Percentiles rank a stretch among this genome's conserved stretches.
Evolutionary conservation across 805 yeast species (phyloP).

Genomic region (Nakazawaea ambrosiae): DNA sequence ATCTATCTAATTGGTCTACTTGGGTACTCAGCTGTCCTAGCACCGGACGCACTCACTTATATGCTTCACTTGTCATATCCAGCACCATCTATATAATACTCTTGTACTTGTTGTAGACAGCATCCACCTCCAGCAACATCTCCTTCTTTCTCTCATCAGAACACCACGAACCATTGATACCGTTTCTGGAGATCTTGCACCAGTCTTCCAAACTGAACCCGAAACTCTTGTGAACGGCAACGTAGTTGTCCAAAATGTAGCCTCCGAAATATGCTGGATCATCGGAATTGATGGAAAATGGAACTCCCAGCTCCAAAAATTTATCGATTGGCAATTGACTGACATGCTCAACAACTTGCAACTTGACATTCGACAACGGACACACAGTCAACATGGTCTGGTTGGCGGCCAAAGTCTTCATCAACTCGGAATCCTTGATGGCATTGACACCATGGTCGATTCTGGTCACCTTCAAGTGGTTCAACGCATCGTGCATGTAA

Average conservation of each 20-base stretch:
- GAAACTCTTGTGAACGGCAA: slow-evolving; percentile 58
- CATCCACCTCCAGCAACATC: slow-evolving; percentile 37
- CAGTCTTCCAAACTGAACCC: slow-evolving; percentile 55
- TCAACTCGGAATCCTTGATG: slow-evolving; percentile 42
- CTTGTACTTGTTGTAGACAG: slow-evolving; percentile 24
- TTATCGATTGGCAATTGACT: slow-evolving; percentile 57
- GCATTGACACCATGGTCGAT: slow-evolving; percentile 80
- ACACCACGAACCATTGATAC: slow-evolving; percentile 72
- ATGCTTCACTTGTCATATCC: too few relatives aligned
- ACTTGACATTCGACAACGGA: slow-evolving; percentile 70
- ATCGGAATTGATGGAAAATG: slow-evolving; percentile 71
- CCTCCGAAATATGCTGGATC: slow-evolving; percentile 85
- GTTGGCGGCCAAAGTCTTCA: slow-evolving; percentile 49
- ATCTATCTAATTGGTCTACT: too few relatives aligned
- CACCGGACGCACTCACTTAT: too few relatives aligned
- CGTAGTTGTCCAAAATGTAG: slow-evolving; percentile 71
- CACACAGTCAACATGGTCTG: slow-evolving; percentile 63
- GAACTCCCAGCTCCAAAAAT: slow-evolving; percentile 55
- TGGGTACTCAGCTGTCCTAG: too few relatives aligned
- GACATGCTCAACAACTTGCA: slow-evolving; percentile 66
- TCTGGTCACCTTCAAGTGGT: slow-evolving; percentile 54
- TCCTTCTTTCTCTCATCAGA: slow-evolving; percentile 44
- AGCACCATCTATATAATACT: slow-evolving; percentile 4
- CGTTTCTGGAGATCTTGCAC: slow-evolving; percentile 56
- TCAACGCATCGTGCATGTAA: slow-evolving; percentile 54